phyloP scores from a whole-genome alignment of 1,284 basidiomycete genomes.

The Vanrija sp. region DNA sequence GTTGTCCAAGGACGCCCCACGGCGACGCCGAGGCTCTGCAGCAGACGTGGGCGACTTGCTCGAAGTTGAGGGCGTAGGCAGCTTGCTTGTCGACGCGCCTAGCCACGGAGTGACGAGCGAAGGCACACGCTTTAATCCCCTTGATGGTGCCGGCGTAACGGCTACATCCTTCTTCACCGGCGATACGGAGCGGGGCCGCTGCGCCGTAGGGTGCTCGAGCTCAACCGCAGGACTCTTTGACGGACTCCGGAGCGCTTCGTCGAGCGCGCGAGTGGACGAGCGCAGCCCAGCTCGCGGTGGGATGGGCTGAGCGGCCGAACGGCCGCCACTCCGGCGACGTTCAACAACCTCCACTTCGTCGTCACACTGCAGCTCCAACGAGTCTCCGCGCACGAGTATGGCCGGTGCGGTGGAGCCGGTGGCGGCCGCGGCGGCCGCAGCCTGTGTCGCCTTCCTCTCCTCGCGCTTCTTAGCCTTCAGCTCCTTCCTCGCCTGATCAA shows the following conservation, averaged over 20 bases:
- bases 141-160: too few species aligned
- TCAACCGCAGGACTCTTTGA: neutral
- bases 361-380: too few species aligned
- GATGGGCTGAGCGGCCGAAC: too few species aligned
- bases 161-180: neutral
- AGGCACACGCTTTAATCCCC: neutral
- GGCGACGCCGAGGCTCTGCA: neutral
- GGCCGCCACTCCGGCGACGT: too few species aligned
- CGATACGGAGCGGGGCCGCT: neutral
- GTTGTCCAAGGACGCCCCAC: slow-evolving; percentile 3
- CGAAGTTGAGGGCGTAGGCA: neutral
- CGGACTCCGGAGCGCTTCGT: too few species aligned
- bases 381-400: too few species aligned
- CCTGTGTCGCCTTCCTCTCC: slow-evolving; percentile 7
- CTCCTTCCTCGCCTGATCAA: slow-evolving; percentile 23
- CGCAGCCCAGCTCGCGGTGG: too few species aligned
- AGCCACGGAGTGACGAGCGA: slow-evolving; percentile 21
- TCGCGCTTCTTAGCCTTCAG: slow-evolving; percentile 23
- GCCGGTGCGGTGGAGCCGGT: neutral
- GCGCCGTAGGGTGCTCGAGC: neutral
- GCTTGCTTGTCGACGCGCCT: neutral
- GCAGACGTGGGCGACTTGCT: too few species aligned
- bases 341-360: too few species aligned
- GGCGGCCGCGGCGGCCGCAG: neutral
- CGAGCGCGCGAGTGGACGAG: too few species aligned